phyloP scores from a whole-genome alignment of 257 asterid species.

The Nicotiana paniculata region DNA sequence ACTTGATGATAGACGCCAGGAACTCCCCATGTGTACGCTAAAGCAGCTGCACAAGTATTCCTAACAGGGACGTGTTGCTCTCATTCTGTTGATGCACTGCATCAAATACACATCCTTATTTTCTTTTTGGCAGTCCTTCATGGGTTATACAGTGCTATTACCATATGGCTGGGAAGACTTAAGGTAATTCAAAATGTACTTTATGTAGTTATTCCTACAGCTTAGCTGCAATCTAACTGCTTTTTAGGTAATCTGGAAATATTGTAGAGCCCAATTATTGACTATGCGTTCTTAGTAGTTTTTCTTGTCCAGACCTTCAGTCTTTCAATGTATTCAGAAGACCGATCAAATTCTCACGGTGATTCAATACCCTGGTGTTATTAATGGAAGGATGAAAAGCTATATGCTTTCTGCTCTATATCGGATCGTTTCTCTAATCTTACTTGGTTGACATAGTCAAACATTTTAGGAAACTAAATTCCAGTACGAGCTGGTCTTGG shows the following conservation, averaged over 20 bases:
- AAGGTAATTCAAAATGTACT: constrained; percentile 35
- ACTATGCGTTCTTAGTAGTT: background rate
- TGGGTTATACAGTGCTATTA: constrained; percentile 64
- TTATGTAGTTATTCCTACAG: no score
- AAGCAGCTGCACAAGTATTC: background rate
- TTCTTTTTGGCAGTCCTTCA: constrained; percentile 91
- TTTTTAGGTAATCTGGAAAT: background rate
- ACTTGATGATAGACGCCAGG: no score
- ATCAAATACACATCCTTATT: constrained; percentile 87
- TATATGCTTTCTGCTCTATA: background rate
- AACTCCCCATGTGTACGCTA: no score
- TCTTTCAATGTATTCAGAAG: background rate
- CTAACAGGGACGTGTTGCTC: constrained; percentile 48
- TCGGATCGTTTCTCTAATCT: background rate
- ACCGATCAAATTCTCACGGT: background rate
- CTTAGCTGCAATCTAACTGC: background rate
- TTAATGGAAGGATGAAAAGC: background rate
- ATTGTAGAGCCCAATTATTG: background rate
- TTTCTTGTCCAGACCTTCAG: background rate
- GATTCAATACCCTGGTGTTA: background rate
- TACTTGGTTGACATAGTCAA: background rate
- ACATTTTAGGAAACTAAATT: background rate
- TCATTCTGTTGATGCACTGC: constrained; percentile 69
- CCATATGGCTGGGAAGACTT: constrained; percentile 85
- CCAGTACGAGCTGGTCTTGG: background rate